Evolutionary conservation across 495 filamentous ascomycete genomes (phyloP).

Genomic region (Diplogelasinospora grovesii): DNA sequence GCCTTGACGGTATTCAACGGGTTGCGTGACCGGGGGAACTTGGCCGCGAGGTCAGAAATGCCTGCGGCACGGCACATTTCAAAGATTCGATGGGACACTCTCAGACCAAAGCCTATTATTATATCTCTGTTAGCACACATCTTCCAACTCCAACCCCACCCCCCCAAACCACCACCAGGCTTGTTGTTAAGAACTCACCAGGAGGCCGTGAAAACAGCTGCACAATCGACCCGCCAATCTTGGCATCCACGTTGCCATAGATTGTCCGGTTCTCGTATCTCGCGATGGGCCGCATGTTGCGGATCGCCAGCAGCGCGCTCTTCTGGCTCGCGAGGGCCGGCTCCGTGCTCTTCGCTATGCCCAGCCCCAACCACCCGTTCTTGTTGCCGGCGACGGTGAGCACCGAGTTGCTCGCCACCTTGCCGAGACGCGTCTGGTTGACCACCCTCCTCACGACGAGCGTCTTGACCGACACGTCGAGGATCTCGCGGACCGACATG

Average conservation of each 20-base stretch:
- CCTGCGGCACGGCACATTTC: conserved; percentile 82
- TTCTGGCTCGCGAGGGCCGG: conserved; percentile 52
- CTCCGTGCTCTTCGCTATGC: conserved; percentile 82
- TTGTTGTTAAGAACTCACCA: conserved; percentile 63
- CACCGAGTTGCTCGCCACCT: conserved; percentile 64
- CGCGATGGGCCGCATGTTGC: conserved; percentile 78
- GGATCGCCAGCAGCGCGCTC: conserved; percentile 67
- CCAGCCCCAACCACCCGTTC: conserved; percentile 78
- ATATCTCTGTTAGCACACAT: conserved; percentile 8
- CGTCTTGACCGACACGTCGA: conserved; percentile 49
- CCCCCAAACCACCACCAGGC: too few species aligned
- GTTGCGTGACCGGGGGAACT: conserved; percentile 72
- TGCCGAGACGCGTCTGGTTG: conserved; percentile 96
- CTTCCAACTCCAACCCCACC: too few species aligned
- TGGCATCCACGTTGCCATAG: conserved; percentile 74
- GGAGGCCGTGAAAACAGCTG: conserved; percentile 76
- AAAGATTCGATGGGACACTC: conserved; percentile 83
- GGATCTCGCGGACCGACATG: conserved; percentile 51
- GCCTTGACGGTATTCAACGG: conserved; percentile 97
- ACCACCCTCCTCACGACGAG: conserved; percentile 66
- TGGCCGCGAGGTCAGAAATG: conserved; percentile 77
- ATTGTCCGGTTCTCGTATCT: conserved; percentile 90
- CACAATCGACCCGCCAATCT: conserved; percentile 77
- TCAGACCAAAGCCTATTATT: conserved; percentile 64
- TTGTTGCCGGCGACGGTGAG: conserved; percentile 77